Percentiles rank a stretch among this genome's conserved stretches.
Evolutionary conservation across 805 yeast species (phyloP).

Genomic region (Komagataella phaffii): DNA sequence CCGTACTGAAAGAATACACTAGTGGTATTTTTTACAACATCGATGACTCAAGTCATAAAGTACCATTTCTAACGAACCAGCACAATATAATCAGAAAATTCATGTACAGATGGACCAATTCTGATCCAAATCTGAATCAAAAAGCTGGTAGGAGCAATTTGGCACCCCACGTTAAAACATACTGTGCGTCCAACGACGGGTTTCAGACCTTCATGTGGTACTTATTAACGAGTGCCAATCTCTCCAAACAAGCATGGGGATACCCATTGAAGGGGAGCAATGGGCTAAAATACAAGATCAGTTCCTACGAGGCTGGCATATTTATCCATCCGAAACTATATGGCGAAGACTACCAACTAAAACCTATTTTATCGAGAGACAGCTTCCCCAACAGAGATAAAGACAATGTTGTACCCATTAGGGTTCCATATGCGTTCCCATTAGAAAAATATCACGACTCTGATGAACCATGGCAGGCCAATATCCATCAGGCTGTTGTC

Average conservation of each 20-base stretch:
- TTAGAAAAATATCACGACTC: slow-evolving; percentile 21
- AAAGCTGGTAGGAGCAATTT: slow-evolving; percentile 13
- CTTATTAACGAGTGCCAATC: slow-evolving; percentile 59
- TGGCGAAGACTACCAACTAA: slow-evolving; percentile 13
- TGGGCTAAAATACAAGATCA: slow-evolving; percentile 17
- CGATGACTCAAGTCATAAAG: slow-evolving; percentile 8
- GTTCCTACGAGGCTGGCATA: slow-evolving; percentile 44
- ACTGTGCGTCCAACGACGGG: slow-evolving; percentile 37
- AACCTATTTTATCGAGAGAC: slow-evolving; percentile 32
- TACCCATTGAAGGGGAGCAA: slow-evolving; percentile 14
- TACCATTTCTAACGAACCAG: slow-evolving; percentile 15
- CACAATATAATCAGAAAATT: slow-evolving; percentile 25
- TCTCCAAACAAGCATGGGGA: slow-evolving; percentile 81
- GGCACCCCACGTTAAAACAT: slow-evolving; percentile 54
- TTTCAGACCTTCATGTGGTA: slow-evolving; percentile 50
- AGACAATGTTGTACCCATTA: slow-evolving; percentile 16
- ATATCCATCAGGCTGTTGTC: neutral
- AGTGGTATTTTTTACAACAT: slow-evolving; percentile 33
- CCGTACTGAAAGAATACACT: slow-evolving; percentile 12
- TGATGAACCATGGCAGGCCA: slow-evolving; percentile 38
- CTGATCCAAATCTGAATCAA: slow-evolving; percentile 14
- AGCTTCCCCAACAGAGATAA: slow-evolving; percentile 2
- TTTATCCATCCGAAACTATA: slow-evolving; percentile 22
- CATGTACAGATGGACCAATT: slow-evolving; percentile 30
- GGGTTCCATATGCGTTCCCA: slow-evolving; percentile 45